Evolutionary conservation across 2,329 filamentous ascomycete species (phyloP).

Genomic region (Colletotrichum viniferum): DNA sequence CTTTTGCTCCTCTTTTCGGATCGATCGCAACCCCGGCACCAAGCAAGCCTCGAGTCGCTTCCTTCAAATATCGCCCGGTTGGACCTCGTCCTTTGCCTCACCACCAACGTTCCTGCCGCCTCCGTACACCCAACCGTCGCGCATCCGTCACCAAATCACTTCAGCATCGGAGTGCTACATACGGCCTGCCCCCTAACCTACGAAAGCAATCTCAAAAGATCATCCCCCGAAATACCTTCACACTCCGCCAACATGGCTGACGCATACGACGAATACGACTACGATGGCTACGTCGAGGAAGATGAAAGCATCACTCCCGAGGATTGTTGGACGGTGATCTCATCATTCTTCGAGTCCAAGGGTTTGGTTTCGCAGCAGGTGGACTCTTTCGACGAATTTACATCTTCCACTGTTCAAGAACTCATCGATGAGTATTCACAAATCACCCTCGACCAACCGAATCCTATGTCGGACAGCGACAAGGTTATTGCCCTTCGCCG

Average conservation of each 20-base stretch:
- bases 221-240: neutral
- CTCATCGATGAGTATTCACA: conserved; percentile 90
- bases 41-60: neutral
- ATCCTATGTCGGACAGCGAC: conserved; percentile 76
- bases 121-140: neutral
- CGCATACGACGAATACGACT: conserved; percentile 65
- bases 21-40: conserved; percentile 1
- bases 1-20: neutral
- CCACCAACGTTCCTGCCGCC: neutral
- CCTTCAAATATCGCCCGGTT: neutral
- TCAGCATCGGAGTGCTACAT: neutral
- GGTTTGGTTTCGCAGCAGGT: conserved; percentile 97
- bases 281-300: conserved; percentile 70
- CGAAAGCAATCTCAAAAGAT: neutral
- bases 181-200: neutral
- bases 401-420: conserved; percentile 90
- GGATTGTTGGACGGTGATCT: conserved; percentile 98
- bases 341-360: conserved; percentile 94
- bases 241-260: conserved; percentile 51
- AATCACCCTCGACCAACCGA: conserved; percentile 92
- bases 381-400: conserved; percentile 98
- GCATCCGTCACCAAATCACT: neutral
- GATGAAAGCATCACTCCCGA: conserved; percentile 85
- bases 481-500: conserved; percentile 84
- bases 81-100: neutral